Conservation (phyloP, 2,329 filamentous ascomycete species). For the Penicillium sp. region DNA sequence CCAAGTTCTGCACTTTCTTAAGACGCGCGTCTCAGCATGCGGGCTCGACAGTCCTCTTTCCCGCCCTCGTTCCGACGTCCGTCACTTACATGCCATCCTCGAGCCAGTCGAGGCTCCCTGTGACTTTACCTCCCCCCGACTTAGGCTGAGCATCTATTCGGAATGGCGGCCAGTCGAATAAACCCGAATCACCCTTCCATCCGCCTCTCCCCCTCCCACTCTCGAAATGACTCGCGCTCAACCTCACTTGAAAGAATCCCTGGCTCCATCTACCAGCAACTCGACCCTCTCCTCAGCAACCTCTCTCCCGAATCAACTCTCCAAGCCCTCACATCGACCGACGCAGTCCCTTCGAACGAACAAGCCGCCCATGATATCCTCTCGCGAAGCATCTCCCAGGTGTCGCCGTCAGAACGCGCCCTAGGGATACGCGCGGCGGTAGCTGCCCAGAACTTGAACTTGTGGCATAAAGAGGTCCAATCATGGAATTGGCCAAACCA, state of each 20-base stretch:
- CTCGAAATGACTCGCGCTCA: constrained; percentile 35
- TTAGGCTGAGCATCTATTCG: constrained; percentile 23
- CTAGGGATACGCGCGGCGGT: constrained; percentile 60
- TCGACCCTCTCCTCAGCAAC: constrained; percentile 52
- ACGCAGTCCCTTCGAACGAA: constrained; percentile 42
- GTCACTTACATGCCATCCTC: constrained; percentile 25
- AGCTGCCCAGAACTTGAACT: constrained; percentile 57
- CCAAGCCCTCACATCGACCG: constrained; percentile 48
- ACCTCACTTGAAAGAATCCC: constrained; percentile 40
- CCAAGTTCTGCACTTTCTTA: constrained; percentile 15
- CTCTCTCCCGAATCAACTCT: constrained; percentile 57
- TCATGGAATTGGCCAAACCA: constrained; percentile 58
- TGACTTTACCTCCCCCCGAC: constrained; percentile 19
- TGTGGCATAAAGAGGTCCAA: constrained; percentile 60
- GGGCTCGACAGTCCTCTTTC: constrained; percentile 33
- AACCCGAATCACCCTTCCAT: constrained; percentile 32
- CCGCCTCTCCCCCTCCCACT: constrained; percentile 29
- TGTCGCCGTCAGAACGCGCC: constrained; percentile 57
- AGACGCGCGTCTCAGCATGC: constrained; percentile 39
- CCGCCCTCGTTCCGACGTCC: constrained; percentile 32
- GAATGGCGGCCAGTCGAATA: constrained; percentile 35
- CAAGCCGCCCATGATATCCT: constrained; percentile 42
- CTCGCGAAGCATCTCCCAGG: constrained; percentile 53
- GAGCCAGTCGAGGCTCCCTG: constrained; percentile 15
- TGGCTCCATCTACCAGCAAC: constrained; percentile 38